Conservation (phyloP, 257 asterid species). For the Jaltomata sinuosa region DNA sequence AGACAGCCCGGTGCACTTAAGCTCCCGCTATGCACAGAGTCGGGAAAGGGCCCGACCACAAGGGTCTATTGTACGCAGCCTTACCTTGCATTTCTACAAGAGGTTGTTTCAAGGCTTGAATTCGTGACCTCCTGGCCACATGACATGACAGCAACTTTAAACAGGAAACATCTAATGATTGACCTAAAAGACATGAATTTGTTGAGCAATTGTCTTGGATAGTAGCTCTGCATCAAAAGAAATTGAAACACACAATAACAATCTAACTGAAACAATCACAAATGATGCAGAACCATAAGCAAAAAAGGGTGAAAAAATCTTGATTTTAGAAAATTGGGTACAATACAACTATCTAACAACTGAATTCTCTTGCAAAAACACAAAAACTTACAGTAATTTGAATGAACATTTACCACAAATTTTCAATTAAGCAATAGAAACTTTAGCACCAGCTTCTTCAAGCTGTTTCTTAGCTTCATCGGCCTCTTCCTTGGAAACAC, state of each 20-base stretch:
- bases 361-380: background rate
- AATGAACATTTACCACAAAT: background rate
- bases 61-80: too few species aligned
- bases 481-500: constrained; percentile 73
- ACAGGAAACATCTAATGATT: background rate
- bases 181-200: background rate
- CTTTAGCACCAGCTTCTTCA: constrained; percentile 80
- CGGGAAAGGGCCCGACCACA: too few species aligned
- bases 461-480: constrained; percentile 95
- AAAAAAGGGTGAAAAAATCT: background rate
- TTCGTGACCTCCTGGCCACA: too few species aligned
- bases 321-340: background rate
- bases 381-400: background rate
- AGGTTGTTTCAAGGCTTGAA: too few species aligned
- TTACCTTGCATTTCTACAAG: too few species aligned
- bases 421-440: constrained; percentile 37
- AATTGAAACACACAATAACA: background rate
- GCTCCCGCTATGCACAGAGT: too few species aligned
- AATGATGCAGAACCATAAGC: background rate
- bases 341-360: constrained; percentile 11
- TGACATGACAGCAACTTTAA: too few species aligned
- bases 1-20: too few species aligned
- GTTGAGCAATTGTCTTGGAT: background rate
- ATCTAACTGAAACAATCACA: background rate
- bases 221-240: background rate